Evolutionary conservation across 2,329 filamentous ascomycete genomes (phyloP).

Genomic region (Diaporthe batatas): DNA sequence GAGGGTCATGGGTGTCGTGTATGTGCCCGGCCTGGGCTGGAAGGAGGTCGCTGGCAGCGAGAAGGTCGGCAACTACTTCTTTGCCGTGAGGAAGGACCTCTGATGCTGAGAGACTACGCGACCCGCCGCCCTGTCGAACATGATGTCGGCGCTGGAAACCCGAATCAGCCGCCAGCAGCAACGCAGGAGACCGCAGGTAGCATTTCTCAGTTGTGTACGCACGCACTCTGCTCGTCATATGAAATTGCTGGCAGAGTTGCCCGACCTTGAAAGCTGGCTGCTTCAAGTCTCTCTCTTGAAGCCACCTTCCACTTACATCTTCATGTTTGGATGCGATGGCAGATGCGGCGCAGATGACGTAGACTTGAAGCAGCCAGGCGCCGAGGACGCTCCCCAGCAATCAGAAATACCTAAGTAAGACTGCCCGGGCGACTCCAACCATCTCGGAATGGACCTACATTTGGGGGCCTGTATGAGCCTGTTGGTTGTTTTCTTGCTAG

Average conservation of each 20-base stretch:
- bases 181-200: neutral
- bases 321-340: no score
- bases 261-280: neutral
- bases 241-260: neutral
- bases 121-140: neutral
- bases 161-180: no score
- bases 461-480: neutral
- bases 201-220: neutral
- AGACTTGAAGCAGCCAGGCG: no score
- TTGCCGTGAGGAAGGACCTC: conserved; percentile 74
- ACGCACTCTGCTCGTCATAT: neutral
- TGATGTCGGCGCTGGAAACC: neutral
- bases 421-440: neutral
- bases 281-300: neutral
- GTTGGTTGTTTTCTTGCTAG: neutral
- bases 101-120: neutral
- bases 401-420: no score
- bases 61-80: conserved; percentile 95
- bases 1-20: conserved; percentile 83
- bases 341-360: no score
- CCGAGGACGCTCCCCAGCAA: no score
- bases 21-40: conserved; percentile 93
- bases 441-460: neutral
- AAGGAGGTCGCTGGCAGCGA: conserved; percentile 85
- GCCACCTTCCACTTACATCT: neutral